A percentile compares a stretch with the other conserved stretches of the same genome.
Conservation (phyloP, 805 yeast species). For the Myxozyma vanderwaltii region DNA sequence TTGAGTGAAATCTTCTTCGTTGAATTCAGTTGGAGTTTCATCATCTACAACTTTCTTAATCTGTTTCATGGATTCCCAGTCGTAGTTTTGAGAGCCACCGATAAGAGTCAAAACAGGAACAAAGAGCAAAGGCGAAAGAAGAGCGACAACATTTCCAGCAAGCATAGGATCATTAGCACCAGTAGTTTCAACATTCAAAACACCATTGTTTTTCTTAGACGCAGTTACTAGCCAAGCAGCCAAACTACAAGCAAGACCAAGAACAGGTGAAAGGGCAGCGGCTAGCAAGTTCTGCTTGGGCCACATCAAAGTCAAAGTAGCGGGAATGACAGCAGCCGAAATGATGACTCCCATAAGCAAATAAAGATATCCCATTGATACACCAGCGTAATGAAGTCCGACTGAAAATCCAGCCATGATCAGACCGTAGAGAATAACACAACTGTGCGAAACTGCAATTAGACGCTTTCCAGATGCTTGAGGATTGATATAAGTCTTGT, state of each 20-base stretch:
- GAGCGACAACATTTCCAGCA: slow-evolving; percentile 61
- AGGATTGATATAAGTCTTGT: slow-evolving; percentile 75
- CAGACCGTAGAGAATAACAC: slow-evolving; percentile 58
- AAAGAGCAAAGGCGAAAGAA: slow-evolving; percentile 52
- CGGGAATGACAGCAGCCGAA: slow-evolving; percentile 41
- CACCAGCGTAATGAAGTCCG: slow-evolving; percentile 77
- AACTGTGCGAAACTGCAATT: slow-evolving; percentile 61
- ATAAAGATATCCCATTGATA: slow-evolving; percentile 79
- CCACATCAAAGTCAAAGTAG: slow-evolving; percentile 66
- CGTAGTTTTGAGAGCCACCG: slow-evolving; percentile 55
- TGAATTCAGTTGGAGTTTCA: background rate
- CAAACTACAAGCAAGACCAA: slow-evolving; percentile 74
- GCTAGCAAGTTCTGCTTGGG: slow-evolving; percentile 51
- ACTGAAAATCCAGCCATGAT: slow-evolving; percentile 77
- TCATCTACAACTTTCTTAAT: slow-evolving; percentile 51
- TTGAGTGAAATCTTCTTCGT: background rate
- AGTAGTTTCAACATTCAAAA: slow-evolving; percentile 56
- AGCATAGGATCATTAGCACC: slow-evolving; percentile 85
- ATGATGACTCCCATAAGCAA: slow-evolving; percentile 83
- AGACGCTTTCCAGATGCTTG: slow-evolving; percentile 68
- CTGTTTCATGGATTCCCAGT: slow-evolving; percentile 53
- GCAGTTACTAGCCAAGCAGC: slow-evolving; percentile 68
- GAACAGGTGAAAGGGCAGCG: slow-evolving; percentile 75
- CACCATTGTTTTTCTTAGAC: slow-evolving; percentile 56
- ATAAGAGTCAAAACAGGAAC: slow-evolving; percentile 51